Evolutionary conservation across 805 yeast species (phyloP), one percentile per base, ranked within the genome.

Genomic region (Wickerhamomyces strasburgensis): DNA sequence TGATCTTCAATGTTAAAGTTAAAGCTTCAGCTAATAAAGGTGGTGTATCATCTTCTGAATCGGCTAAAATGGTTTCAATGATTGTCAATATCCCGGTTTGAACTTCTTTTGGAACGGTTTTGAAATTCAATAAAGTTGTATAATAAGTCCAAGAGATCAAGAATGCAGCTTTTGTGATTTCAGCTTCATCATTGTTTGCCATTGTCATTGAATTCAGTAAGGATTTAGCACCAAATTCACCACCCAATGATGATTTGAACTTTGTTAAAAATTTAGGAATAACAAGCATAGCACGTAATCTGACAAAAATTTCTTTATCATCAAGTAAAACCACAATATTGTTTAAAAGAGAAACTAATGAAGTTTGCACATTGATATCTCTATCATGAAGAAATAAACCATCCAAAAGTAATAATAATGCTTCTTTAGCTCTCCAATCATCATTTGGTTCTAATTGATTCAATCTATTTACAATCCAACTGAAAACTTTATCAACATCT

Each of bases 1-100:
- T 65, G 7, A 81, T 65, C 33, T 68, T 65, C 27, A 84, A 71
- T 1, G 79, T 73, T 3, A 71, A 67, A 1, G 78, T 67, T n/a
- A 84, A 58, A 0, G 83, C 72, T 54, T 88, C 96, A 10, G 84
- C 68, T 29, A 89, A 58, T 32, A 83, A 68, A 1, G 88, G 74
- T 25, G 84, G 77, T 0, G 95, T 73, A 50, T 89, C 98, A 31
- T 86, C 96, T 31, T 78, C 84, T 0, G 93, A 73, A 1, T 75
- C 81, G 2, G 69, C 72, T 3, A 72, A 52, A 8, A 90, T 13
- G 9, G 34, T 15, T 3, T 31, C 25, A n/a, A 48, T 40, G n/a
- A 48, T 43, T 3, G 57, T 26, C 7, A 73, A 52, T 9, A 65
- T 44, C 3, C 44, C 44, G 6, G 40, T 25, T 21, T 48, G 46